Evolutionary conservation across 345 rosid genomes (phyloP), one percentile per base, ranked within the genome.

Genomic region (Pseudoturritis turrita): DNA sequence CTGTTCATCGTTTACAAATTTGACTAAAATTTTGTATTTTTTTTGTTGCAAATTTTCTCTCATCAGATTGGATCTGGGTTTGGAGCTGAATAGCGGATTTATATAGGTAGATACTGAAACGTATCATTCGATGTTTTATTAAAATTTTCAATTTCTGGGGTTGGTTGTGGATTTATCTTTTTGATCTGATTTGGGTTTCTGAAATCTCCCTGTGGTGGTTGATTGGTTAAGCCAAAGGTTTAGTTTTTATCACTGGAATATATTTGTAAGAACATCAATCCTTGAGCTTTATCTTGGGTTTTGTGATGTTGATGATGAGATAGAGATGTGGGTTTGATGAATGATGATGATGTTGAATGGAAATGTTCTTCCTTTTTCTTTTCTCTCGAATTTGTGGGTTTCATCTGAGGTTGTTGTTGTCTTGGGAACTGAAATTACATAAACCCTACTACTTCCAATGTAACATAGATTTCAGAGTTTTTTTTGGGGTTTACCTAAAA

Each of bases 1-100:
- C 65, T 49, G n/a, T 62, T 79, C 57, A 63, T 54, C 72, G 44
- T 68, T 73, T 78, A 15, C 15, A 61, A 60, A 8, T 78, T 50
- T 52, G 74, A 69, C 63, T 46, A 26, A 36, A 52, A 21, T 45
- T 51, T 54, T 79, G 55, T 44, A 25, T 11, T 26, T 44, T 43
- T 36, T 68, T 29, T 12, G 7, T 8, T 33, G 37, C 37, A 33
- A 18, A 37, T 47, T 76, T 68, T 35, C 56, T 2, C 12, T 47
- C 35, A 50, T 64, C 64, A 68, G 82, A 82, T 84, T 84, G 86
- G 90, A 87, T 88, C 97, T 85, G 86, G 80, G 71, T 57, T 55
- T 68, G 54, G 49, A 70, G 68, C 65, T 75, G 40, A 51, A 11
- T 29, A 65, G 31, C 31, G n/a, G 73, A 65, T 75, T 70, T 36